A percentile compares a stretch with the other conserved stretches of the same genome.
These are phyloP conservation scores for Kodamaea nitidulidarum DNA, from an alignment of 805 yeast species.

Conservation along the genomic window DNA sequence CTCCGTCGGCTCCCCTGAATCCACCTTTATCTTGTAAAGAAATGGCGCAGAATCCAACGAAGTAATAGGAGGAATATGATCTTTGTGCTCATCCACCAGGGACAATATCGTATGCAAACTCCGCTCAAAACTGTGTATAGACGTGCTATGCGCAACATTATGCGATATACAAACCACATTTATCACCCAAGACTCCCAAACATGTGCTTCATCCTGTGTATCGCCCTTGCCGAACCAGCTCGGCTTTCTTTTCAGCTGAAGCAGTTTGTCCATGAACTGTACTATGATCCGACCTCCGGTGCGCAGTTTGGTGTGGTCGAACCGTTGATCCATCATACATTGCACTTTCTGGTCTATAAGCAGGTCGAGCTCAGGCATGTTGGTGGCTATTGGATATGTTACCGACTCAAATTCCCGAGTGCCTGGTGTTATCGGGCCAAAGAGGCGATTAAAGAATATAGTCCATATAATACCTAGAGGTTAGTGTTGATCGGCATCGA, in stretches of 20 bases:
- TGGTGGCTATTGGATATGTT: constrained; percentile 52
- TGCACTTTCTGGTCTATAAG: constrained; percentile 35
- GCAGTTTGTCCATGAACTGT: constrained; percentile 36
- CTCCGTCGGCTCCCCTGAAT: constrained; percentile 18
- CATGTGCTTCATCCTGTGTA: constrained; percentile 34
- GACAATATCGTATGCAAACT: constrained; percentile 46
- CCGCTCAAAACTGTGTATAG: constrained; percentile 36
- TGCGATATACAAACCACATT: constrained; percentile 44
- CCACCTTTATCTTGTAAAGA: constrained; percentile 38
- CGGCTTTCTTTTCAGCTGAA: constrained; percentile 39
- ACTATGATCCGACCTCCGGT: constrained; percentile 33
- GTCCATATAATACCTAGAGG: constrained; percentile 55
- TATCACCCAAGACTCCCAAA: constrained; percentile 74
- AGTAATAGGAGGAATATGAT: constrained; percentile 72
- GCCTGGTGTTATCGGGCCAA: constrained; percentile 59
- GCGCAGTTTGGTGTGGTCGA: constrained; percentile 17
- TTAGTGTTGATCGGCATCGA: constrained; percentile 1
- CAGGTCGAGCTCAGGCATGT: constrained; percentile 46
- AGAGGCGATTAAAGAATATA: constrained; percentile 63
- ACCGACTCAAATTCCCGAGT: constrained; percentile 54
- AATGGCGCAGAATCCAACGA: constrained; percentile 65
- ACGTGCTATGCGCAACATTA: constrained; percentile 22
- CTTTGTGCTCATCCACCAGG: constrained; percentile 52
- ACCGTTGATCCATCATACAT: constrained; percentile 26
- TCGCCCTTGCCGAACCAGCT: constrained; percentile 51